Conservation (phyloP, 1,139 yeast genomes). For the Taiozyma sp. region DNA sequence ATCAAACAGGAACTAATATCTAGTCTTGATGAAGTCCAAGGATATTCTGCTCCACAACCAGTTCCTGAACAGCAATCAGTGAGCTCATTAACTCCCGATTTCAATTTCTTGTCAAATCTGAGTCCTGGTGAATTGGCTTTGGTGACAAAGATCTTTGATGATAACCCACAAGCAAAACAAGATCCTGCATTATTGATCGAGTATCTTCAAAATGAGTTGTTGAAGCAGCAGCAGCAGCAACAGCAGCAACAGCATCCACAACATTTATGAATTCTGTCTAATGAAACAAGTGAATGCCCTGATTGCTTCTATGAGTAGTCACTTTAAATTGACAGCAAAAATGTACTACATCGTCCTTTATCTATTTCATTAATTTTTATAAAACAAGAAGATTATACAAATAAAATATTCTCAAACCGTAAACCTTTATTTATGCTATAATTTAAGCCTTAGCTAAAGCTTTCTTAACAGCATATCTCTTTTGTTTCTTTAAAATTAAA, state of each 20-base stretch:
- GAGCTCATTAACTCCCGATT: slow-evolving; percentile 4
- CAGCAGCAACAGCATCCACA: background rate
- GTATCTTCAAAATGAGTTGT: slow-evolving; percentile 13
- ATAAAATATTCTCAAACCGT: slow-evolving; percentile 3
- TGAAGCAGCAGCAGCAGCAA: background rate
- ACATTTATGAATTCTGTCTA: background rate
- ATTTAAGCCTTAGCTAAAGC: slow-evolving; percentile 82
- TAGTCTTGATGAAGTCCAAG: background rate
- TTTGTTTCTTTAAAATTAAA: slow-evolving; percentile 93
- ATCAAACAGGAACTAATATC: slow-evolving; percentile 38
- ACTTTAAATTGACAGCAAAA: too few relatives aligned
- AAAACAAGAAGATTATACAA: slow-evolving; percentile 8
- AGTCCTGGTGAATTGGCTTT: slow-evolving; percentile 13
- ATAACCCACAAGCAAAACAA: slow-evolving; percentile 15
- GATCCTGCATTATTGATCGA: slow-evolving; percentile 18
- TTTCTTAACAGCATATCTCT: slow-evolving; percentile 91
- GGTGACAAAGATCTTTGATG: slow-evolving; percentile 18
- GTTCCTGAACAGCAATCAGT: background rate
- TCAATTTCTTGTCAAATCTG: slow-evolving; percentile 15
- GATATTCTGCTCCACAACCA: background rate
- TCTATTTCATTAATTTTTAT: slow-evolving; percentile 1
- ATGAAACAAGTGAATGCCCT: background rate
- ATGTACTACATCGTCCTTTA: background rate
- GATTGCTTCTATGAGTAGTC: background rate
- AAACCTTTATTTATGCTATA: slow-evolving; percentile 7